These are phyloP conservation scores for Fusarium verrucosum DNA, from an alignment of 2,329 filamentous ascomycete species.

Conservation along the genomic window DNA sequence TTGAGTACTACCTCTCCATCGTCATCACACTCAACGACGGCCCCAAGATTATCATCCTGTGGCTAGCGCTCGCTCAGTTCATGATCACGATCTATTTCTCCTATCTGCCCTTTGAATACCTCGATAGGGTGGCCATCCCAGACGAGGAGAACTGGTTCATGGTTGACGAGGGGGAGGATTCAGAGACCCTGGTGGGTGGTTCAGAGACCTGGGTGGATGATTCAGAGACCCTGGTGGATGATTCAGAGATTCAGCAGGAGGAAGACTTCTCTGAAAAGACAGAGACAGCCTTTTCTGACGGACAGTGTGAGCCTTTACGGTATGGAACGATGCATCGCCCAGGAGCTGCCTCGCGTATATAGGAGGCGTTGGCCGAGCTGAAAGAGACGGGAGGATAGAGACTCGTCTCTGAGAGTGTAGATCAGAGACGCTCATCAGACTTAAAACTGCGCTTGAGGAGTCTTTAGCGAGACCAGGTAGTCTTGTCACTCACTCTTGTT, in stretches of 20 bases:
- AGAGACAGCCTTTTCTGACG: background rate
- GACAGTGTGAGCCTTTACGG: background rate
- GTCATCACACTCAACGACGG: background rate
- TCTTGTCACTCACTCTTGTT: no score
- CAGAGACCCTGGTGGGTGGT: no score
- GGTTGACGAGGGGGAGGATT: background rate
- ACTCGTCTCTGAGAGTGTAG: background rate
- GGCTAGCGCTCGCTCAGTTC: background rate
- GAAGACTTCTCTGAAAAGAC: background rate
- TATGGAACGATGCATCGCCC: background rate
- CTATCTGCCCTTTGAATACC: background rate
- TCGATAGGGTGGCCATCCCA: no score
- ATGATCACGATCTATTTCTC: background rate
- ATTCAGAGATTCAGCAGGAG: no score
- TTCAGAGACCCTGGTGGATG: no score
- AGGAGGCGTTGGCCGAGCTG: background rate
- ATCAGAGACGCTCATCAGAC: background rate
- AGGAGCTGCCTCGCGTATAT: background rate
- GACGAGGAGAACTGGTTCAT: background rate
- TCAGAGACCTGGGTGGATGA: no score
- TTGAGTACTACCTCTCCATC: constrained; percentile 3
- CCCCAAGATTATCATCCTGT: background rate
- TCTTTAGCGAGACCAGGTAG: background rate
- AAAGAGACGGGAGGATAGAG: background rate
- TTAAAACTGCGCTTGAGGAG: background rate